A percentile compares a stretch with the other conserved stretches of the same genome.
phyloP scores from a whole-genome alignment of 495 filamentous ascomycete genomes.

The Aspergillus saccharolyticus region DNA sequence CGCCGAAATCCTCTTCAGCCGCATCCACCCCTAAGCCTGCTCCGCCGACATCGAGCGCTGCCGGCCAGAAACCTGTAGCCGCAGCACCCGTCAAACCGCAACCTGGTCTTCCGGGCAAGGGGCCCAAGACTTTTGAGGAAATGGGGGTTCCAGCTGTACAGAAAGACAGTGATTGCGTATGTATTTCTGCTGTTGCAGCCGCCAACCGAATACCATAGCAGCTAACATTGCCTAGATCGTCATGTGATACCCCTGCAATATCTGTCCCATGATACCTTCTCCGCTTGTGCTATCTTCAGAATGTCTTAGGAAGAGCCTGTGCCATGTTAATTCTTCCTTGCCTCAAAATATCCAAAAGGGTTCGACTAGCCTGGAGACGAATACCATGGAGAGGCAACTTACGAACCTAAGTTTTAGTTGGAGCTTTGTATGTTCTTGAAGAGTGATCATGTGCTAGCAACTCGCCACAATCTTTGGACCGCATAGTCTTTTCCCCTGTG shows the following conservation, averaged over 20 bases:
- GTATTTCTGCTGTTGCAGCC: constrained; percentile 23
- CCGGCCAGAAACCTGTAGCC: constrained; percentile 28
- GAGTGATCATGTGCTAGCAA: too few species aligned
- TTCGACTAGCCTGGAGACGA: neutral
- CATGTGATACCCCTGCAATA: constrained; percentile 51
- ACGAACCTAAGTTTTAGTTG: too few species aligned
- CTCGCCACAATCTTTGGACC: too few species aligned
- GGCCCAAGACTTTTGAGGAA: constrained; percentile 94
- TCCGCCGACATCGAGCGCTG: constrained; percentile 21
- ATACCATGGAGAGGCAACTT: neutral
- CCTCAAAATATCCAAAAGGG: neutral
- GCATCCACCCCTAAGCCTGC: constrained; percentile 4
- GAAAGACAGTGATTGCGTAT: constrained; percentile 85
- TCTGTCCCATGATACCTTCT: constrained; percentile 2
- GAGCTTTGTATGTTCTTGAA: too few species aligned
- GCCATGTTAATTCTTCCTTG: neutral
- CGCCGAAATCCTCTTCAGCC: constrained; percentile 4
- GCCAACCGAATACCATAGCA: neutral
- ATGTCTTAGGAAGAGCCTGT: neutral
- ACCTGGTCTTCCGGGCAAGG: constrained; percentile 59
- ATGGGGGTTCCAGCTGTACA: constrained; percentile 87
- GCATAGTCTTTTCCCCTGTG: too few species aligned
- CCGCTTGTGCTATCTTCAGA: constrained; percentile 5
- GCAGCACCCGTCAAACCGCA: constrained; percentile 21
- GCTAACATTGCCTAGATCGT: constrained; percentile 47